Conservation (phyloP, 2,329 filamentous ascomycete genomes). For the Ophiocordyceps robertsii region DNA sequence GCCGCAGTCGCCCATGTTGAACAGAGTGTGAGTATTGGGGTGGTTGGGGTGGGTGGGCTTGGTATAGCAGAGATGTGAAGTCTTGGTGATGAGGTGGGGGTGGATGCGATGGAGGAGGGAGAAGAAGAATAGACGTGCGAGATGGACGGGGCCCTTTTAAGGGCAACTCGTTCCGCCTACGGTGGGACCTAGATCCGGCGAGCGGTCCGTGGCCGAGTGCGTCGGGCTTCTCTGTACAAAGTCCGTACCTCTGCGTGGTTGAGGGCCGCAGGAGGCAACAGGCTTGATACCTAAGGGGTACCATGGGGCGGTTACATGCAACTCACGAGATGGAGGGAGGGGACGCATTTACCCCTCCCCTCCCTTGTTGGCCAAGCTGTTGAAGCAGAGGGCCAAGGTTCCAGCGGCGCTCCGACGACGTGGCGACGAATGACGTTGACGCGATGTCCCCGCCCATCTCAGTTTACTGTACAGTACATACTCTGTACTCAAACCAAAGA, state of each 20-base stretch:
- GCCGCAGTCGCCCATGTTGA: slow-evolving; percentile 29
- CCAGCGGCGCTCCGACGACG: slow-evolving; percentile 1
- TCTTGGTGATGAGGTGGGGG: not conserved
- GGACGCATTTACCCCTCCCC: not conserved
- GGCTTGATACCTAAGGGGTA: not conserved
- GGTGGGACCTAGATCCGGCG: too few relatives aligned
- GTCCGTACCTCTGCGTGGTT: not conserved
- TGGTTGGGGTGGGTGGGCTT: not conserved
- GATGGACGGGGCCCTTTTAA: too few relatives aligned
- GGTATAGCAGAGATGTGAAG: not conserved
- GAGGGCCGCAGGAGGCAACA: not conserved
- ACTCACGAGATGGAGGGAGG: not conserved
- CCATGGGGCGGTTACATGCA: not conserved
- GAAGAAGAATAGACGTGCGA: too few relatives aligned
- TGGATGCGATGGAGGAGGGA: not conserved
- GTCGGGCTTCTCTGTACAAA: not conserved
- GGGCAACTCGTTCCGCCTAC: too few relatives aligned
- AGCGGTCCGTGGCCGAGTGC: not conserved
- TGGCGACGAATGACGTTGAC: slow-evolving; percentile 4
- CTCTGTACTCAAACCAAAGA: too few relatives aligned
- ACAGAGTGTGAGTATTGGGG: not conserved
- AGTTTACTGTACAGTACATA: too few relatives aligned
- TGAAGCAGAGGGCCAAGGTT: not conserved
- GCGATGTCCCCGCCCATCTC: not conserved
- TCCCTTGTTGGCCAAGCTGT: not conserved